phyloP scores from a whole-genome alignment of 768 basidiomycete species.

The Pseudohyphozyma bogoriensis region DNA sequence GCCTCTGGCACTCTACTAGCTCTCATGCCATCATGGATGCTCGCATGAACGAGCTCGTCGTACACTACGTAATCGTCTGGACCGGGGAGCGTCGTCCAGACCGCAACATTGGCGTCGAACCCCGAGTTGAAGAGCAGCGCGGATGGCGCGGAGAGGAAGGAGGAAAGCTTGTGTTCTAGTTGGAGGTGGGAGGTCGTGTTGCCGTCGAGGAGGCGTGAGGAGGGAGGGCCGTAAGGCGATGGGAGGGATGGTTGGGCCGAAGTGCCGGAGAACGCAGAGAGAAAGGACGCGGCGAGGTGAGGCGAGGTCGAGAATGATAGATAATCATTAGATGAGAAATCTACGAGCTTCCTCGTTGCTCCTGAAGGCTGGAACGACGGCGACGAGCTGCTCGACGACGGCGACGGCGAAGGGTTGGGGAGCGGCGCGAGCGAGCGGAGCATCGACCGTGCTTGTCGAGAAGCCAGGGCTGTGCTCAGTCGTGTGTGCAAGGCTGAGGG shows the following conservation, averaged over 20 bases:
- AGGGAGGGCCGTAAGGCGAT: conserved; percentile 58
- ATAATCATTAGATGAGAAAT: conserved; percentile 34
- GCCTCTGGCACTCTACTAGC: conserved; percentile 41
- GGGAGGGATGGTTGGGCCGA: too few relatives aligned
- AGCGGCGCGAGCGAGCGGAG: conserved; percentile 56
- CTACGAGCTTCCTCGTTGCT: conserved; percentile 26
- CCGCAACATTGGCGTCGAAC: conserved; percentile 80
- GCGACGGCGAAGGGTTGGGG: too few relatives aligned
- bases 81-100: conserved; percentile 73
- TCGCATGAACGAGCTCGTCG: conserved; percentile 83
- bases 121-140: conserved; percentile 86
- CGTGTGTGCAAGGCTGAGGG: conserved; percentile 39
- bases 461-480: conserved; percentile 50
- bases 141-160: conserved; percentile 34
- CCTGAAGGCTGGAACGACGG: too few relatives aligned
- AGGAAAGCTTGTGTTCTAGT: conserved; percentile 48
- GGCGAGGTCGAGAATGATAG: conserved; percentile 19
- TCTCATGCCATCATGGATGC: conserved; percentile 82
- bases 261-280: conserved; percentile 49
- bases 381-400: neutral
- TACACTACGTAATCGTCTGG: conserved; percentile 63
- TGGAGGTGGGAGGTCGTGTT: conserved; percentile 53
- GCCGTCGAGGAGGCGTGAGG: conserved; percentile 75
- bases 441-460: conserved; percentile 58
- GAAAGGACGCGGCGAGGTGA: conserved; percentile 36